phyloP scores from a whole-genome alignment of 768 basidiomycete species.

The Lactarius hengduanensis region DNA sequence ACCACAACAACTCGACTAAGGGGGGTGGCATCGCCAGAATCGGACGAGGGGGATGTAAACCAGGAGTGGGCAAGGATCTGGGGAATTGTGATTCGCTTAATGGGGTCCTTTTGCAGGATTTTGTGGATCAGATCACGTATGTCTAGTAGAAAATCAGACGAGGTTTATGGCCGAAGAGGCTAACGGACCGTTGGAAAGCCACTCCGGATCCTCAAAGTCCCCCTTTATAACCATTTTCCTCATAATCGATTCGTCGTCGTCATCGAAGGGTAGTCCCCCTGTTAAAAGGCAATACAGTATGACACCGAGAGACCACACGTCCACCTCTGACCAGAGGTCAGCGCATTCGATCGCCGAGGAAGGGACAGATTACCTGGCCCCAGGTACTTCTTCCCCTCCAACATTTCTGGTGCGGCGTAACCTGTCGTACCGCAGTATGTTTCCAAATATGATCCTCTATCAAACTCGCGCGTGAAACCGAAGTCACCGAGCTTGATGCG shows the following conservation, averaged over 20 bases:
- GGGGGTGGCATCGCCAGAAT: constrained; percentile 32
- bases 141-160: constrained; percentile 47
- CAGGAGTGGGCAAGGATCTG: constrained; percentile 85
- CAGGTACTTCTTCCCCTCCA: constrained; percentile 82
- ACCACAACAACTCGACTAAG: constrained; percentile 32
- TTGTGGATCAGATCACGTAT: constrained; percentile 78
- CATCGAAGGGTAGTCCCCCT: constrained; percentile 55
- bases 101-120: constrained; percentile 75
- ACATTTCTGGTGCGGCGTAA: constrained; percentile 91
- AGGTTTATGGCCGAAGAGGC: neutral
- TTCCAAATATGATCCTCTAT: constrained; percentile 74
- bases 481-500: constrained; percentile 93
- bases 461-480: constrained; percentile 92
- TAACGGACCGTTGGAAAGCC: constrained; percentile 77
- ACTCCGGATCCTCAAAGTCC: constrained; percentile 88
- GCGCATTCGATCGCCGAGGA: neutral
- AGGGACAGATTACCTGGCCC: constrained; percentile 63
- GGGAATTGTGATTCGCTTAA: constrained; percentile 73
- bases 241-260: constrained; percentile 48
- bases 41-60: constrained; percentile 51
- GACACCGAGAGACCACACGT: constrained; percentile 92
- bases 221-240: constrained; percentile 79
- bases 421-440: constrained; percentile 96
- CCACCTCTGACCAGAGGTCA: constrained; percentile 64
- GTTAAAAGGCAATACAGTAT: constrained; percentile 89